Conservation (phyloP, 176 grass and related monocot species). For the Calamus simplicifolius region DNA sequence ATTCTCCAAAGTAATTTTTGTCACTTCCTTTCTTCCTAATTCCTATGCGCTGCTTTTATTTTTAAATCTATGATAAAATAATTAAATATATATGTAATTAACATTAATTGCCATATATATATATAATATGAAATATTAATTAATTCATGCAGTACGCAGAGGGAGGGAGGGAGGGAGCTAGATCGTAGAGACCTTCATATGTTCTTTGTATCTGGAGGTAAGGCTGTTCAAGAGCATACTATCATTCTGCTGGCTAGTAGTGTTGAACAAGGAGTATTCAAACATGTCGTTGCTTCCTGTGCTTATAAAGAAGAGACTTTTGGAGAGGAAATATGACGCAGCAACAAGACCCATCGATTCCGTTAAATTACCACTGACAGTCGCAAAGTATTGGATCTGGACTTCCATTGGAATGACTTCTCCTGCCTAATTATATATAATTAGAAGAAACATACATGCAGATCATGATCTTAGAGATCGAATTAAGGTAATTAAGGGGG, state of each 20-base stretch:
- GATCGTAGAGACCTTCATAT: background rate
- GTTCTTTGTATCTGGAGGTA: background rate
- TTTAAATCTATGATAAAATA: too few relatives aligned
- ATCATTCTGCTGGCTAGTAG: background rate
- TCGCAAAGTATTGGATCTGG: background rate
- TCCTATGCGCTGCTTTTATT: too few relatives aligned
- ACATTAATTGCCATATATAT: too few relatives aligned
- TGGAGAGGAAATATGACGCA: slow-evolving; percentile 2
- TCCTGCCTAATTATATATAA: background rate
- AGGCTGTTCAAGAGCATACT: background rate
- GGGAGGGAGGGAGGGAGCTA: too few relatives aligned
- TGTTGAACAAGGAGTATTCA: background rate
- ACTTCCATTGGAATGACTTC: background rate
- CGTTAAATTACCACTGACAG: background rate
- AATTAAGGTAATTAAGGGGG: too few relatives aligned
- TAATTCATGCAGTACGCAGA: too few relatives aligned
- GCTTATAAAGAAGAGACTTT: background rate
- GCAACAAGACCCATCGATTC: background rate
- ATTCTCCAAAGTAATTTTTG: too few relatives aligned
- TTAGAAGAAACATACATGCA: too few relatives aligned
- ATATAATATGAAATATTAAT: too few relatives aligned
- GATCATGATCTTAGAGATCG: too few relatives aligned
- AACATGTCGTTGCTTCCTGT: slow-evolving; percentile 4
- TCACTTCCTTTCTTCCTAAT: too few relatives aligned
- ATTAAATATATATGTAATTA: too few relatives aligned